Evolutionary conservation across 225 moss, liverwort and hornwort species (phyloP).

Genomic region (Anthoceros angustus): DNA sequence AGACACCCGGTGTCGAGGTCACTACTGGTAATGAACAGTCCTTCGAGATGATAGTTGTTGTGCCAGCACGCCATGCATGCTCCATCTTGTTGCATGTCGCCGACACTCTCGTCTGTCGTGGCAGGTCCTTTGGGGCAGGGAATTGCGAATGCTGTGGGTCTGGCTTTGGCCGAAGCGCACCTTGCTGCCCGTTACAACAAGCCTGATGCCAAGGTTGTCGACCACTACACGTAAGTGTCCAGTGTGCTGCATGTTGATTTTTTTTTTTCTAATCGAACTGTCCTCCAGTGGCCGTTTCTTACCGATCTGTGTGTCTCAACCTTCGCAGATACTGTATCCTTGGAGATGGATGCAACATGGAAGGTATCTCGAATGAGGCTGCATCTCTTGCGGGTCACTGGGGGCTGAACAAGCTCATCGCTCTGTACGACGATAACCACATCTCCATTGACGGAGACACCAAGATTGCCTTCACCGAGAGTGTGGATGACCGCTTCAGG

Average conservation of each 20-base stretch:
- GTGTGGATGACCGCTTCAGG: constrained; percentile 42
- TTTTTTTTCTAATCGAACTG: too few relatives aligned
- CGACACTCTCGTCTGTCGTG: not conserved
- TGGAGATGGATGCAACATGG: constrained; percentile 84
- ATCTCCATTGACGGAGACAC: constrained; percentile 83
- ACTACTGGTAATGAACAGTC: constrained; percentile 38
- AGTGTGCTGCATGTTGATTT: not conserved
- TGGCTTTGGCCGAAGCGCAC: constrained; percentile 76
- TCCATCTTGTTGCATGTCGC: not conserved
- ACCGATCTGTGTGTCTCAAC: not conserved
- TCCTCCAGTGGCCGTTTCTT: not conserved
- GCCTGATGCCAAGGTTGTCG: constrained; percentile 67
- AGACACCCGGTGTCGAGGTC: constrained; percentile 87
- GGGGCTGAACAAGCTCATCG: constrained; percentile 70
- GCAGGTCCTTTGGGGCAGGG: constrained; percentile 76
- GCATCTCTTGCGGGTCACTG: constrained; percentile 95
- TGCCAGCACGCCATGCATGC: too few relatives aligned
- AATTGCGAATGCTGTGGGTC: constrained; percentile 62
- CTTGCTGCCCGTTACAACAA: constrained; percentile 84
- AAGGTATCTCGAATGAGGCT: constrained; percentile 84
- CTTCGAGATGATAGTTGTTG: not conserved
- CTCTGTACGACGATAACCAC: constrained; percentile 70
- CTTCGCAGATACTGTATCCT: constrained; percentile 48
- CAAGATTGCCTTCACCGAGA: constrained; percentile 78
- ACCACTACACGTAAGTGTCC: constrained; percentile 64